A percentile compares a stretch with the other conserved stretches of the same genome.
Evolutionary conservation across 257 asterid species (phyloP).

Genomic region (Schizonepeta tenuifolia): DNA sequence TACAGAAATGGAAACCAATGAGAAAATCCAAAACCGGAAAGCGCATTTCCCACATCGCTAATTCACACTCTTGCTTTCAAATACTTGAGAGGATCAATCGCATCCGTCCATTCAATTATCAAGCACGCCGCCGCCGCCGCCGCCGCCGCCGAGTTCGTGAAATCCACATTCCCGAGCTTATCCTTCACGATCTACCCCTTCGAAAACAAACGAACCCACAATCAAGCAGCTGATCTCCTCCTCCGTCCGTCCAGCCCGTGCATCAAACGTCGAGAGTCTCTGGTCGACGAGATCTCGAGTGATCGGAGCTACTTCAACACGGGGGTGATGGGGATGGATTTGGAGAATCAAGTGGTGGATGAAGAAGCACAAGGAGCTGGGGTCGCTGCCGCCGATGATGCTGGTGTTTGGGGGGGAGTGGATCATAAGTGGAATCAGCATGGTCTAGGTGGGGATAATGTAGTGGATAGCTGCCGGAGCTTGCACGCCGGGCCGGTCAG

Average conservation of each 20-base stretch:
- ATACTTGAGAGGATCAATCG: conserved; percentile 69
- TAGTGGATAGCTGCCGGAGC: conserved; percentile 59
- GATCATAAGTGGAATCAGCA: conserved; percentile 82
- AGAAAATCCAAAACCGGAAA: neutral
- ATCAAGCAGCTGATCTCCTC: conserved; percentile 53
- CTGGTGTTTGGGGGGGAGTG: conserved; percentile 75
- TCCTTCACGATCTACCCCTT: conserved; percentile 51
- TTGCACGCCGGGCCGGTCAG: conserved; percentile 76
- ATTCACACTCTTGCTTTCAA: conserved; percentile 66
- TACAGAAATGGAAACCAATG: conserved; percentile 47
- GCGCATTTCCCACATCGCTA: conserved; percentile 33
- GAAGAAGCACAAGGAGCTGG: conserved; percentile 66
- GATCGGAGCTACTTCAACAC: conserved; percentile 76
- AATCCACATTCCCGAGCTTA: conserved; percentile 54
- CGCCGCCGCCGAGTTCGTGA: conserved; percentile 29
- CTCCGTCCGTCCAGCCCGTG: conserved; percentile 64
- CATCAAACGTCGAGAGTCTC: conserved; percentile 43
- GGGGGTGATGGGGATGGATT: conserved; percentile 76
- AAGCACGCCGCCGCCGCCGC: conserved; percentile 44
- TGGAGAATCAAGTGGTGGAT: conserved; percentile 70
- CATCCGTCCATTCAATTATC: conserved; percentile 66
- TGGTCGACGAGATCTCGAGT: conserved; percentile 48
- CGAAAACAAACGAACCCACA: conserved; percentile 11
- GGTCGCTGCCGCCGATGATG: conserved; percentile 74
- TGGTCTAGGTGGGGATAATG: conserved; percentile 80